These are phyloP conservation scores for Sherardia arvensis DNA, from an alignment of 257 asterid genomes.

Conservation along the genomic window DNA sequence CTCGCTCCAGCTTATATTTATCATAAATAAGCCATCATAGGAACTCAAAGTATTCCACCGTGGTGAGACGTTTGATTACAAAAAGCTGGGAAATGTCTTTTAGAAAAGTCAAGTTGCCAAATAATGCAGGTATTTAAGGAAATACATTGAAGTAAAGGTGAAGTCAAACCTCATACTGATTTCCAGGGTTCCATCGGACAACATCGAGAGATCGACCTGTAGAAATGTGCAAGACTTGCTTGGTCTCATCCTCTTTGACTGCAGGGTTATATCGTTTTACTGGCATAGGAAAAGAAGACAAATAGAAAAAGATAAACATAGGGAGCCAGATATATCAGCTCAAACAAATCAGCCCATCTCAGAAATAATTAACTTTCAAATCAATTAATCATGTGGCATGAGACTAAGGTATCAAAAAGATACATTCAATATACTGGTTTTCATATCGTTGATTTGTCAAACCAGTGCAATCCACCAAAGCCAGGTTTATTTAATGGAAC, in stretches of 20 bases:
- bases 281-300: slow-evolving; percentile 7
- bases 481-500: not conserved
- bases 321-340: not conserved
- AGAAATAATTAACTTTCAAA: not conserved
- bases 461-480: not conserved
- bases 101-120: not conserved
- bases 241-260: slow-evolving; percentile 64
- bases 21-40: not conserved
- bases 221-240: slow-evolving; percentile 65
- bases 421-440: not conserved
- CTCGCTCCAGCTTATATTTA: not conserved
- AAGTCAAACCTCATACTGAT: slow-evolving; percentile 73
- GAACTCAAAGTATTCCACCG: not conserved
- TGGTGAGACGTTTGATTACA: not conserved
- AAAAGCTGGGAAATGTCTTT: not conserved
- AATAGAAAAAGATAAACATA: not conserved
- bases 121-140: slow-evolving; percentile 1
- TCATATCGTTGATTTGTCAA: not conserved
- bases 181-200: slow-evolving; percentile 75
- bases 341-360: not conserved
- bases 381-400: not conserved
- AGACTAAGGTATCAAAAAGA: not conserved
- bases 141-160: slow-evolving; percentile 12
- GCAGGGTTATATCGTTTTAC: slow-evolving; percentile 18
- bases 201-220: slow-evolving; percentile 59